These are phyloP conservation scores for Rosa lucieae DNA, from an alignment of 306 rosid species.

Conservation along the genomic window DNA sequence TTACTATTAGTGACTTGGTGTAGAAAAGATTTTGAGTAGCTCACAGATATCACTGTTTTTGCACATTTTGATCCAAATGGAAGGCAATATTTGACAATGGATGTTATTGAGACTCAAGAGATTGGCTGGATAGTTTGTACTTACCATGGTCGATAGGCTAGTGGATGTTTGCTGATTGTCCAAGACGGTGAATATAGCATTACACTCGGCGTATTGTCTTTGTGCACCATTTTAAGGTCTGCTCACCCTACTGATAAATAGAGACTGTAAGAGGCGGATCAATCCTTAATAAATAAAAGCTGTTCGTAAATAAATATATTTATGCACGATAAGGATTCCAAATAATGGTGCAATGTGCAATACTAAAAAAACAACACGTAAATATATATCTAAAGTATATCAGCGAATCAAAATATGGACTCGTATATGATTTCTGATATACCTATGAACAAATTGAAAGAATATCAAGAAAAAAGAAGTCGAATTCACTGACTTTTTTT, in stretches of 20 bases:
- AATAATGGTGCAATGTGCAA: no score
- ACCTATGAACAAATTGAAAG: no score
- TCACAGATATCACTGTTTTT: conserved; percentile 3
- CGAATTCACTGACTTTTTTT: no score
- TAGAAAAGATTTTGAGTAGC: background rate
- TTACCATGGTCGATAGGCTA: conserved; percentile 33
- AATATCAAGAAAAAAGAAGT: no score
- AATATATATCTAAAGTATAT: no score
- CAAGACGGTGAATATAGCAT: conserved; percentile 20
- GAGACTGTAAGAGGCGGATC: no score
- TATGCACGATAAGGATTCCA: no score
- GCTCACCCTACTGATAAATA: conserved; percentile 50
- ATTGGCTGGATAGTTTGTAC: conserved; percentile 43
- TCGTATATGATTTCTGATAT: no score
- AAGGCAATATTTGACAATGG: conserved; percentile 90
- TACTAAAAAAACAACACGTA: no score
- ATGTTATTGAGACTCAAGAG: conserved; percentile 55
- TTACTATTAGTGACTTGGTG: background rate
- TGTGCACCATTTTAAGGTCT: conserved; percentile 82
- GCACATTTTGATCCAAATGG: conserved; percentile 85
- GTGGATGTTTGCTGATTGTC: conserved; percentile 61
- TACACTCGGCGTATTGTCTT: conserved; percentile 18
- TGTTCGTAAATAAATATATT: no score
- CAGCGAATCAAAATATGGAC: no score
- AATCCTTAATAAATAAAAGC: no score